Evolutionary conservation across 495 filamentous ascomycete species (phyloP), one percentile per base, ranked within the genome.

Genomic region (Penicillium odoratum): DNA sequence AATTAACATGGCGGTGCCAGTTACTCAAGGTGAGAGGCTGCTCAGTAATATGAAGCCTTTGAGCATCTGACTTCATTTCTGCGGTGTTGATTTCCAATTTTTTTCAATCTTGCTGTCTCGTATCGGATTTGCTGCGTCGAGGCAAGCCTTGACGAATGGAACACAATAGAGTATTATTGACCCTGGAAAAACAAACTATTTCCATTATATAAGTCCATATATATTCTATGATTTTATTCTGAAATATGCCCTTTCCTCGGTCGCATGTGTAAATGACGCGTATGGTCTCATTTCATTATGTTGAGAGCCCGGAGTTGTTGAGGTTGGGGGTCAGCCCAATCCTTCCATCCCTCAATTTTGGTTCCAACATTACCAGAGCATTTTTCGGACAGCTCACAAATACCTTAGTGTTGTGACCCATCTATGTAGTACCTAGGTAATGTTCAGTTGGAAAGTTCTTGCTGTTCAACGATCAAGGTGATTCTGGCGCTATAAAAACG

Each of bases 1-100:
- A 96, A 77, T 96, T 91, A 80, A 97, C 81, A 69, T 96, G 93
- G 63, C 89, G 88, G 73, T 91, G 85, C 91, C 91, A 96, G 76
- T 97, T 97, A 57, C 73, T 58, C 67, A 79, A 78, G 21, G 90
- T 96, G 33, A 96, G 85, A 48, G 89, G 86, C 21, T 70, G 69
- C 42, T 80, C 78, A 6, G 69, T 72, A 55, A 78, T 79, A 59
- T 79, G 77, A 18, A 63, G 50, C 48, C 72, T 77, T 55, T 64
- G 31, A 43, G 30, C n/a, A 31, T 18, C 40, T 13, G 53, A 21
- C 34, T 43, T 42, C 6, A 52, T 28, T 18, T 36, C 33, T 9
- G 51, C 53, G 55, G 60, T 67, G 25, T 40, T 10, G 5, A 4
- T 1, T 8, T 15, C 30, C 7, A 1, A 25, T 45, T 5, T 18